phyloP scores from a whole-genome alignment of 2,329 filamentous ascomycete species.

The Magnaporthales sp. region DNA sequence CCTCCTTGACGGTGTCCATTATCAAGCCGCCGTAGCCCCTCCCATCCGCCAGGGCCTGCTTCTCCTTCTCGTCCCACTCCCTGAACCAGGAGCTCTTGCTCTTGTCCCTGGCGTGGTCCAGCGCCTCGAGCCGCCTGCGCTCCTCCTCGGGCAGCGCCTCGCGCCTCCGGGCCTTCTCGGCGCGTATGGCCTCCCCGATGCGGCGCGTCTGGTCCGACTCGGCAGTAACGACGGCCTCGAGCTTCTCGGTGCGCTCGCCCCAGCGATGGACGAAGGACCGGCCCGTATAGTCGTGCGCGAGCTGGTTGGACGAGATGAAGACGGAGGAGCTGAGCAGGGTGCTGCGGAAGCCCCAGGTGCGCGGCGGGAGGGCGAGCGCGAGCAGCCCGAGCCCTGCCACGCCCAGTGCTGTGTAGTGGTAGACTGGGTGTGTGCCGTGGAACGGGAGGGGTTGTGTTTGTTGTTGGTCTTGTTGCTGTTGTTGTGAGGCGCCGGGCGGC shows the following conservation, averaged over 20 bases:
- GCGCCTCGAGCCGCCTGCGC: slow-evolving; percentile 17
- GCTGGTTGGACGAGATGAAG: slow-evolving; percentile 45
- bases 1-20: slow-evolving; percentile 47
- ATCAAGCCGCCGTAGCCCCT: slow-evolving; percentile 49
- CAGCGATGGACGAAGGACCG: slow-evolving; percentile 41
- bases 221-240: slow-evolving; percentile 21
- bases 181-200: slow-evolving; percentile 36
- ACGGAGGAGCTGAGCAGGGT: slow-evolving; percentile 39
- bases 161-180: slow-evolving; percentile 32
- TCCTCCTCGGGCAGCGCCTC: slow-evolving; percentile 20
- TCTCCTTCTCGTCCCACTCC: slow-evolving; percentile 41
- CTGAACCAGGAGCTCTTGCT: slow-evolving; percentile 35
- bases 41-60: slow-evolving; percentile 44
- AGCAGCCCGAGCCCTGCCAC: slow-evolving; percentile 38
- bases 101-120: slow-evolving; percentile 7
- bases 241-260: slow-evolving; percentile 29
- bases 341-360: slow-evolving; percentile 41
- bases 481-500: background rate
- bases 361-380: slow-evolving; percentile 32
- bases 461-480: background rate
- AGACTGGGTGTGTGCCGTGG: slow-evolving; percentile 20
- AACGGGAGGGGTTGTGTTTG: slow-evolving; percentile 4
- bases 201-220: slow-evolving; percentile 41
- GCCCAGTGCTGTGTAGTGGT: slow-evolving; percentile 40
- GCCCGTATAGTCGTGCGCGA: slow-evolving; percentile 48